These are phyloP conservation scores for Aristolochia fimbriata DNA, from an alignment of 164 flowering plant species.

Conservation along the genomic window DNA sequence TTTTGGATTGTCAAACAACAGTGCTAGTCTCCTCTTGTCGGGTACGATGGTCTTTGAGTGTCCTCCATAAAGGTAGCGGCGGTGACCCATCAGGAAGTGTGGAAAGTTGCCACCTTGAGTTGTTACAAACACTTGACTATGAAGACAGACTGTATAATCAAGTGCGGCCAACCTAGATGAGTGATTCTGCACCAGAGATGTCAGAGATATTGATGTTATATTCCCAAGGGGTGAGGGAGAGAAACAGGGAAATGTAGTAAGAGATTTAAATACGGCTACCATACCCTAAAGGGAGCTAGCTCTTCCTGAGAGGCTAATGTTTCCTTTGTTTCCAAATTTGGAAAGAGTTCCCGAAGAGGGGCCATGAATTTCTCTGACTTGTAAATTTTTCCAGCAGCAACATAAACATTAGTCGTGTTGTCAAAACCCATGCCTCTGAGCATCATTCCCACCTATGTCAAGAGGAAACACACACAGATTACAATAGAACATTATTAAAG, in stretches of 20 bases:
- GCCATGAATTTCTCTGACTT: constrained; percentile 76
- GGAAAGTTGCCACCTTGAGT: constrained; percentile 99
- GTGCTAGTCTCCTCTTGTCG: constrained; percentile 75
- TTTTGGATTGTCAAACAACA: constrained; percentile 57
- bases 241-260: background rate
- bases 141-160: constrained; percentile 85
- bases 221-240: background rate
- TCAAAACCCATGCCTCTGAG: constrained; percentile 98
- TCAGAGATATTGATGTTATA: constrained; percentile 8
- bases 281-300: constrained; percentile 83
- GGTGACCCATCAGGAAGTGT: constrained; percentile 91
- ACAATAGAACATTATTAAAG: background rate
- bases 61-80: constrained; percentile 76
- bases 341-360: constrained; percentile 83
- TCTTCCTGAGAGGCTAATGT: constrained; percentile 70
- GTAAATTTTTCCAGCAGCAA: constrained; percentile 90
- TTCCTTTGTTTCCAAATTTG: constrained; percentile 74
- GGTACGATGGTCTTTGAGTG: constrained; percentile 86
- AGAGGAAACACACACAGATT: background rate
- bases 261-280: background rate
- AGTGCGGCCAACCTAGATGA: constrained; percentile 97
- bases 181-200: constrained; percentile 56
- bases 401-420: constrained; percentile 70
- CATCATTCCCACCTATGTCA: constrained; percentile 87
- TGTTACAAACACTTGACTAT: constrained; percentile 89